Evolutionary conservation across 2,329 filamentous ascomycete genomes (phyloP), one percentile per base, ranked within the genome.

Genomic region (Aspergillus sp.): DNA sequence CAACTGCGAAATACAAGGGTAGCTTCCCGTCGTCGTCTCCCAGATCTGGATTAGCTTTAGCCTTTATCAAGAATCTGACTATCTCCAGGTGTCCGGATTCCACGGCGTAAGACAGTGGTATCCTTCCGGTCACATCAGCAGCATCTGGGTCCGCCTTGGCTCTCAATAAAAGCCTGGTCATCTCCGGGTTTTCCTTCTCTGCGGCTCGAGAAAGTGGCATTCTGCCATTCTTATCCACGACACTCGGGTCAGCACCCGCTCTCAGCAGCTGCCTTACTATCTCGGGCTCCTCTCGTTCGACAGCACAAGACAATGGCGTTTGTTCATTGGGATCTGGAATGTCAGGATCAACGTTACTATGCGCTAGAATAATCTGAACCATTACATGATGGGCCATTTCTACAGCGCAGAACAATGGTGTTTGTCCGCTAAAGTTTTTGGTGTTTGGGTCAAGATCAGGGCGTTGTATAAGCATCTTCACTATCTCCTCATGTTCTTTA

Each of bases 141-240:
- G 56, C 44, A 52, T 67, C 54, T 4, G 60, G 56, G 48, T 62
- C 37, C 8, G 56, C 55, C 11, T 57, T 60, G 14, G 57, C 52
- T 43, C 60, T 55, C 14, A 68, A 55, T 23, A 70, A 46, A 14
- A 66, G 51, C n/a, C 64, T 56, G 12, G 61, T 56, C 9, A 67
- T 60, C 33, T 62, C 53, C 37, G 64, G 60, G 33, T 67, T 58
- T 4, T 66, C 68, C 27, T 66, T 64, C 52, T 61, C 58, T 8
- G 62, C 63, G 15, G 63, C 63, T 12, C 41, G 55, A 14, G 49
- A 58, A 19, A 66, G 50, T 23, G 66, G 55, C 24, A 60, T 60
- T 35, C 60, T 54, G 15, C 59, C 62, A 27, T 48, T 35, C 2
- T 50, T 47, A 54, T 65, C 64, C 37, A 57, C 55, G 17, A 58